Conservation (phyloP, 2,329 filamentous ascomycete species). For the Penicillium sp. region DNA sequence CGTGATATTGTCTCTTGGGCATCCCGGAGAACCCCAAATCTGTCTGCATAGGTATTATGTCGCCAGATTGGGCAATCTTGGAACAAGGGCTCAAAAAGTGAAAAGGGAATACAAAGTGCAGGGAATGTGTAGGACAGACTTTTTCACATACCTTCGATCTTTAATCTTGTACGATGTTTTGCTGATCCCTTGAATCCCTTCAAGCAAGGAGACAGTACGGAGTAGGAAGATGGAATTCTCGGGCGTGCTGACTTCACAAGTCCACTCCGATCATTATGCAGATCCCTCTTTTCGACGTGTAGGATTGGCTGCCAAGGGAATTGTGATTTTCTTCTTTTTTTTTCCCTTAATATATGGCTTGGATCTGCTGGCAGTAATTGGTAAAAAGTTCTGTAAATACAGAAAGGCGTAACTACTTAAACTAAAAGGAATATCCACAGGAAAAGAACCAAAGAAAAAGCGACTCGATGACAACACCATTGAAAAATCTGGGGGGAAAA, state of each 20-base stretch:
- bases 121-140: constrained; percentile 4
- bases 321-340: constrained; percentile 7
- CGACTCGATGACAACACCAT: constrained; percentile 27
- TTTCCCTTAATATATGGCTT: constrained; percentile 3
- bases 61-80: neutral
- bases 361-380: neutral
- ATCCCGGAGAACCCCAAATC: constrained; percentile 1
- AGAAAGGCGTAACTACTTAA: neutral
- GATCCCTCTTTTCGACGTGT: constrained; percentile 15
- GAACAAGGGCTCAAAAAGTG: neutral
- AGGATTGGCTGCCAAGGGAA: constrained; percentile 16
- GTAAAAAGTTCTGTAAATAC: too few species aligned
- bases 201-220: constrained; percentile 19
- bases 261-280: constrained; percentile 24
- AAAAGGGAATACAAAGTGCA: neutral
- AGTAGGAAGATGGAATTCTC: constrained; percentile 17
- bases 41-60: neutral
- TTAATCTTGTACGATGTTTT: constrained; percentile 7
- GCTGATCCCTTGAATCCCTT: constrained; percentile 14
- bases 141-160: constrained; percentile 7
- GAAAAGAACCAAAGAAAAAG: neutral
- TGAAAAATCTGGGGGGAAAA: neutral
- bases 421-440: neutral
- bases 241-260: constrained; percentile 25
- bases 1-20: constrained; percentile 9